Evolutionary conservation across 139 green algal genomes (phyloP).

Genomic region (Chlamydomonas sphaeroides): DNA sequence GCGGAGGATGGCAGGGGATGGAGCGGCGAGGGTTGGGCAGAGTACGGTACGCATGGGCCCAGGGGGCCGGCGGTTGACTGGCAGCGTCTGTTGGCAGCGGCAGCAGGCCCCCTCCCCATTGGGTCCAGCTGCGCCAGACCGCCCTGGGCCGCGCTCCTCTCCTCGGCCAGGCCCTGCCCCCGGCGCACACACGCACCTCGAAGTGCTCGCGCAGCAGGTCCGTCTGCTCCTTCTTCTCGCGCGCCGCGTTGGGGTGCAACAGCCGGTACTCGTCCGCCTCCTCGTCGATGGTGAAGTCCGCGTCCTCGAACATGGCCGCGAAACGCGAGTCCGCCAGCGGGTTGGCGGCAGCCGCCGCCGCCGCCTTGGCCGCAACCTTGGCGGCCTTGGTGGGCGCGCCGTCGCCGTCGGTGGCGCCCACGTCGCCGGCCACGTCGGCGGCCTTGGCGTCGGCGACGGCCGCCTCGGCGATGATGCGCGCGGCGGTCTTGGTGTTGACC

Average conservation of each 20-base stretch:
- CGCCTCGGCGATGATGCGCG: conserved; percentile 68
- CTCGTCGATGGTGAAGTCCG: conserved; percentile 87
- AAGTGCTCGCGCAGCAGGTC: conserved; percentile 80
- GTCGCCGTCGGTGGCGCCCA: conserved; percentile 23
- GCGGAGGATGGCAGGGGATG: not conserved
- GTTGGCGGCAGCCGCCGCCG: conserved; percentile 38
- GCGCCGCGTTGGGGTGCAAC: conserved; percentile 89
- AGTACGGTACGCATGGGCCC: too few species aligned
- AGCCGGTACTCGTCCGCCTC: conserved; percentile 78
- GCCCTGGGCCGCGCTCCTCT: not conserved
- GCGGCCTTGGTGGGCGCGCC: conserved; percentile 33
- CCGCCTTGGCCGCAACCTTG: conserved; percentile 7
- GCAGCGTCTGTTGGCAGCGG: too few species aligned
- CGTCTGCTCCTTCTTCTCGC: conserved; percentile 1
- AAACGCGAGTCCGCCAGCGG: conserved; percentile 77
- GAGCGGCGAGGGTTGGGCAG: too few species aligned
- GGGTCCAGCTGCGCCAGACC: not conserved
- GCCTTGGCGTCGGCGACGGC: conserved; percentile 19
- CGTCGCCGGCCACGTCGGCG: conserved; percentile 30
- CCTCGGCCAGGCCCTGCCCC: too few species aligned
- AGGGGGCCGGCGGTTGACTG: too few species aligned
- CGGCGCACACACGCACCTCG: conserved; percentile 26
- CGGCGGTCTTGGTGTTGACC: conserved; percentile 82
- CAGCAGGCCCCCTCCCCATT: too few species aligned
- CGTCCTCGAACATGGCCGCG: conserved; percentile 86